phyloP scores from a whole-genome alignment of 2,329 filamentous ascomycete species.

The Ceratocystiopsis sp. region DNA sequence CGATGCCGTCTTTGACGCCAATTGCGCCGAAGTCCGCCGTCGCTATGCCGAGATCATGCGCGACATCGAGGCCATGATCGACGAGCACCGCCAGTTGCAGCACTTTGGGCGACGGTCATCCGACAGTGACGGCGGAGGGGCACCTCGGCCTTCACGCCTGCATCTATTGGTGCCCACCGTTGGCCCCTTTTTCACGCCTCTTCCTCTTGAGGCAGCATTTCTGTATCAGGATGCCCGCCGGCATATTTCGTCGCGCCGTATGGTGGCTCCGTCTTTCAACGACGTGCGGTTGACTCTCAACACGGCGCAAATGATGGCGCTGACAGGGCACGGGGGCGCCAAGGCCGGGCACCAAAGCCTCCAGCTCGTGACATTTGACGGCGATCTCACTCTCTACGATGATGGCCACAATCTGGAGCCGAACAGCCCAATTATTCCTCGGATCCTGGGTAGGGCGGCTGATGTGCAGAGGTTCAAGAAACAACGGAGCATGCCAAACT shows the following conservation, averaged over 20 bases:
- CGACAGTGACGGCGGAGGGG: constrained; percentile 9
- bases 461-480: too few species aligned
- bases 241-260: constrained; percentile 77
- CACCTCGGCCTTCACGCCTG: constrained; percentile 63
- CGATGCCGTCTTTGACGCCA: constrained; percentile 46
- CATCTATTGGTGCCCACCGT: constrained; percentile 82
- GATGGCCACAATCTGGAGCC: constrained; percentile 67
- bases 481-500: too few species aligned
- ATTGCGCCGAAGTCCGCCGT: constrained; percentile 65
- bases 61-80: constrained; percentile 81
- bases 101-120: constrained; percentile 14
- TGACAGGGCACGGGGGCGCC: constrained; percentile 32
- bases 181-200: constrained; percentile 81
- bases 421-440: constrained; percentile 58
- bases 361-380: constrained; percentile 87
- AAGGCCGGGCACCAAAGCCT: constrained; percentile 21
- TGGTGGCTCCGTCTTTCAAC: constrained; percentile 94
- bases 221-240: constrained; percentile 73
- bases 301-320: constrained; percentile 82
- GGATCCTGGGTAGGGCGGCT: constrained; percentile 28
- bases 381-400: constrained; percentile 90
- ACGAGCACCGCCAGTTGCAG: constrained; percentile 79
- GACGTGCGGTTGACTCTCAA: constrained; percentile 87
- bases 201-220: constrained; percentile 80
- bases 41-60: constrained; percentile 91